Conservation (phyloP, 306 rosid genomes). For the Trifolium repens region DNA sequence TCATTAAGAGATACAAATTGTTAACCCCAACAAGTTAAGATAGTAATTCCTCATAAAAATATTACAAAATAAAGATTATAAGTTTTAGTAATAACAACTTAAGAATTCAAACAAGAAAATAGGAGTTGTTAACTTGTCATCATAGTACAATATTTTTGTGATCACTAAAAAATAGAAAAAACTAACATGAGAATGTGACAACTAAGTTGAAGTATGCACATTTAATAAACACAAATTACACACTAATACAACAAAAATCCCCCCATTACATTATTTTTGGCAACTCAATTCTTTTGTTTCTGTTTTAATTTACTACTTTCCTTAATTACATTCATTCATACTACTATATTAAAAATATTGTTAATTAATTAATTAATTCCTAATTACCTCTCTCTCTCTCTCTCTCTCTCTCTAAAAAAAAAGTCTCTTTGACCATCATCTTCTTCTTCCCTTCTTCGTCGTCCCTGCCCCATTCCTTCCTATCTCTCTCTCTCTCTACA, state of each 20-base stretch:
- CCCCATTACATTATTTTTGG: not conserved
- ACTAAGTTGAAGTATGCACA: not conserved
- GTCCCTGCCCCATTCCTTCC: conserved; percentile 68
- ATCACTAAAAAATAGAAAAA: not conserved
- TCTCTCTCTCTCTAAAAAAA: conserved; percentile 11
- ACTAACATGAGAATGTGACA: conserved; percentile 6
- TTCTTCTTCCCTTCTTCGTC: conserved; percentile 76
- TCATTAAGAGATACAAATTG: no score
- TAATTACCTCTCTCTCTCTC: not conserved
- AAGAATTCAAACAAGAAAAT: no score
- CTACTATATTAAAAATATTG: not conserved
- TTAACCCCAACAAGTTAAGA: no score
- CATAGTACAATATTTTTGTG: no score
- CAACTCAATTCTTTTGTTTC: conserved; percentile 18
- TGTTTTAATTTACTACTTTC: not conserved
- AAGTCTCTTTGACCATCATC: conserved; percentile 73
- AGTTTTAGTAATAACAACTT: no score
- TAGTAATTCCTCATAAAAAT: no score
- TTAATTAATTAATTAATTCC: not conserved
- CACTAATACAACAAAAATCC: not conserved
- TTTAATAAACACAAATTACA: not conserved
- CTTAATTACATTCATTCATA: not conserved
- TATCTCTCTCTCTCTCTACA: conserved; percentile 10
- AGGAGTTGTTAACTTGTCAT: no score
- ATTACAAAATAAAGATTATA: no score